phyloP scores from a whole-genome alignment of 768 basidiomycete genomes.

The Calocybe cyanea region DNA sequence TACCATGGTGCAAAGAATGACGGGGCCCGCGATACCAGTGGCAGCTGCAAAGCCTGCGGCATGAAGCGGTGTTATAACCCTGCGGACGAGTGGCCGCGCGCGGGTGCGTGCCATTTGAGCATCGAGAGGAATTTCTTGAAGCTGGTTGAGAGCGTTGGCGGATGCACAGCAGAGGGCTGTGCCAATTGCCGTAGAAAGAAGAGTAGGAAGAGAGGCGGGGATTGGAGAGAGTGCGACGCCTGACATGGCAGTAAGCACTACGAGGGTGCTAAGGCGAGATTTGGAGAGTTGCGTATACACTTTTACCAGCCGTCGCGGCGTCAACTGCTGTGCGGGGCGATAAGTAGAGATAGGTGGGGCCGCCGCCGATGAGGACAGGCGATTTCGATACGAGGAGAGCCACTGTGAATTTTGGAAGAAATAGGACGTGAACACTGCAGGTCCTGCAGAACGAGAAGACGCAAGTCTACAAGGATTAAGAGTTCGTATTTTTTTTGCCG shows the following conservation, averaged over 20 bases:
- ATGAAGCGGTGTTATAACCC: slow-evolving; percentile 82
- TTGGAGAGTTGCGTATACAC: slow-evolving; percentile 85
- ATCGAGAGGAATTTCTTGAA: slow-evolving; percentile 93
- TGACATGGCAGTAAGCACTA: slow-evolving; percentile 86
- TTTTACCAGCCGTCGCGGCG: slow-evolving; percentile 49
- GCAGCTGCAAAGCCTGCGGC: slow-evolving; percentile 73
- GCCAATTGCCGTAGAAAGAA: slow-evolving; percentile 84
- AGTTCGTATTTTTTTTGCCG: background rate
- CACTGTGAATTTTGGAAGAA: slow-evolving; percentile 64
- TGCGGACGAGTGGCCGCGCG: slow-evolving; percentile 78
- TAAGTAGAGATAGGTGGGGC: slow-evolving; percentile 24
- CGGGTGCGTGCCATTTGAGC: slow-evolving; percentile 95
- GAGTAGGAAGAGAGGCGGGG: slow-evolving; percentile 76
- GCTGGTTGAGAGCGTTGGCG: slow-evolving; percentile 92
- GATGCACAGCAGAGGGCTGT: slow-evolving; percentile 90
- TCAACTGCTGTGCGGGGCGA: slow-evolving; percentile 37
- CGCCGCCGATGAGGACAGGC: slow-evolving; percentile 10
- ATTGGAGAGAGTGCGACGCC: slow-evolving; percentile 91
- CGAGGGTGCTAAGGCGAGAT: slow-evolving; percentile 74
- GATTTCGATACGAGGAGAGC: slow-evolving; percentile 17
- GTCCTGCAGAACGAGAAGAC: slow-evolving; percentile 4
- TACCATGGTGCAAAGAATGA: slow-evolving; percentile 74
- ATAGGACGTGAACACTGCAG: slow-evolving; percentile 45
- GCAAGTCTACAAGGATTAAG: background rate
- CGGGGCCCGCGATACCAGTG: slow-evolving; percentile 78